phyloP scores from a whole-genome alignment of 352 stramenopile genomes.

The Pythium phragmiticola region DNA sequence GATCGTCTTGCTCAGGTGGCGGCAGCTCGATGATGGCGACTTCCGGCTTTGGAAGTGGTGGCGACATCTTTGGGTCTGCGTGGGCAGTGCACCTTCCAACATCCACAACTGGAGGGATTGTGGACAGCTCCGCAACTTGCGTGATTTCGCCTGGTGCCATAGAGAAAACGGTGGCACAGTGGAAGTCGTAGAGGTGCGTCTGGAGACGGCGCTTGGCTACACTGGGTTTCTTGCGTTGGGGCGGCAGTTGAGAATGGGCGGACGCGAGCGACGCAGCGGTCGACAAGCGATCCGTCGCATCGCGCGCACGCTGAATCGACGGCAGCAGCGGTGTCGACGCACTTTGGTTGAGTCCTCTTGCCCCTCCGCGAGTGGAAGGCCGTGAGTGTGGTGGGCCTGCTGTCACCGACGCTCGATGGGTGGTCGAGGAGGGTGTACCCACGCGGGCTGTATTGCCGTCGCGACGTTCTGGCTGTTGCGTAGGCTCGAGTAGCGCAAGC shows the following conservation, averaged over 20 bases:
- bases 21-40: constrained; percentile 19
- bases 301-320: not conserved
- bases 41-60: not conserved
- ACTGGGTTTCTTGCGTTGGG: constrained; percentile 19
- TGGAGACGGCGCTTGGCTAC: constrained; percentile 39
- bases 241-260: not conserved
- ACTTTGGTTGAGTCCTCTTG: not conserved
- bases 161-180: constrained; percentile 60
- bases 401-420: not conserved
- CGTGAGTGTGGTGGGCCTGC: not conserved
- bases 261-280: constrained; percentile 10
- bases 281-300: not conserved
- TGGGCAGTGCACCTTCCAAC: not conserved
- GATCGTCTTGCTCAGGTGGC: constrained; percentile 20
- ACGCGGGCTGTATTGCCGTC: not conserved
- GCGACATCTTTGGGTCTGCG: not conserved
- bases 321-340: constrained; percentile 12
- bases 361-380: not conserved
- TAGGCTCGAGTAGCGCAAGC: constrained; percentile 24
- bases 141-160: constrained; percentile 24
- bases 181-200: constrained; percentile 58
- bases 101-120: not conserved
- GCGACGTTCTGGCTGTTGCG: not conserved
- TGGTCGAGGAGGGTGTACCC: not conserved
- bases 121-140: not conserved